Evolutionary conservation across 2,329 filamentous ascomycete species (phyloP).

Genomic region (Cercospora berteroae): DNA sequence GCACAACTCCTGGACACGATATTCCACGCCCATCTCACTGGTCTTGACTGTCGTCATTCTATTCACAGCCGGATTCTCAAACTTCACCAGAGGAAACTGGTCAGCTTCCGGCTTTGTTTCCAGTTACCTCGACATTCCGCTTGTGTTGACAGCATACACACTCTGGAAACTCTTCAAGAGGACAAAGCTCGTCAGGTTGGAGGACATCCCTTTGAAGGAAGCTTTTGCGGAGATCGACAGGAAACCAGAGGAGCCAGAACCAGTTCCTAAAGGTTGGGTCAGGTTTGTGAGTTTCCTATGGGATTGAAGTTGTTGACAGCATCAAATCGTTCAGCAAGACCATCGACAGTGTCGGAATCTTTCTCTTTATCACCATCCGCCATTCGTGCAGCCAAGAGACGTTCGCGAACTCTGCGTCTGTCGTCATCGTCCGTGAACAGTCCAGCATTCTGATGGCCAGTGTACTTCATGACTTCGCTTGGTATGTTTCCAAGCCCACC

Average conservation of each 20-base stretch:
- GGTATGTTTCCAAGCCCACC: conserved; percentile 10
- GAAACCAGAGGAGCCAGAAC: conserved; percentile 25
- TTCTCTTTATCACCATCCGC: not conserved
- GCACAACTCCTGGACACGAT: conserved; percentile 42
- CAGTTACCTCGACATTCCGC: conserved; percentile 35
- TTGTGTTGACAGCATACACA: conserved; percentile 27
- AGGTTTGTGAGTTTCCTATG: conserved; percentile 26
- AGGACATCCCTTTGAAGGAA: conserved; percentile 27
- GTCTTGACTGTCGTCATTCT: conserved; percentile 32
- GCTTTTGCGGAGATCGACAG: conserved; percentile 27
- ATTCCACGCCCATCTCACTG: conserved; percentile 37
- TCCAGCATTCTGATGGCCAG: conserved; percentile 7
- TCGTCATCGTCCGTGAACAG: conserved; percentile 5
- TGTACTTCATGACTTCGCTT: conserved; percentile 15
- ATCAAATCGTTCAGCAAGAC: not conserved
- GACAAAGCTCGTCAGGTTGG: conserved; percentile 28
- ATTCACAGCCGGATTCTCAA: conserved; percentile 32
- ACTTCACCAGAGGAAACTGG: conserved; percentile 33
- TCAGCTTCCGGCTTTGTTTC: conserved; percentile 37
- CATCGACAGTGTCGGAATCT: not conserved
- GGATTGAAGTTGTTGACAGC: conserved; percentile 23
- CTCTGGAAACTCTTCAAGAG: conserved; percentile 31
- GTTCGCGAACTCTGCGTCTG: conserved; percentile 4
- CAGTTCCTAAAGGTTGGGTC: conserved; percentile 22
- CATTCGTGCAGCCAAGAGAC: not conserved